phyloP scores from a whole-genome alignment of 805 yeast species.

The Candida khao-thaluensis region DNA sequence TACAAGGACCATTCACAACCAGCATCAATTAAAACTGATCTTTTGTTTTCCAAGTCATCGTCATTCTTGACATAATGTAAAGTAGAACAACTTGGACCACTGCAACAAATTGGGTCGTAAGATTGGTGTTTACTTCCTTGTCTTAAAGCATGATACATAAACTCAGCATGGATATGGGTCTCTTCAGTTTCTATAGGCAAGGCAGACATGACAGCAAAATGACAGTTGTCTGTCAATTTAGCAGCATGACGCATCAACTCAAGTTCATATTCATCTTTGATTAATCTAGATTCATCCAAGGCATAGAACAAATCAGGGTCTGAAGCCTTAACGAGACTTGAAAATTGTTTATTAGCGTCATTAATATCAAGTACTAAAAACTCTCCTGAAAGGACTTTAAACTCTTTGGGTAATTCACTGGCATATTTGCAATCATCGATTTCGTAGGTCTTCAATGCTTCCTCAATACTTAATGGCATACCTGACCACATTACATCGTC shows the following conservation, averaged over 20 bases:
- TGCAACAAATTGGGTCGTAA: slow-evolving; percentile 94
- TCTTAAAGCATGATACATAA: slow-evolving; percentile 86
- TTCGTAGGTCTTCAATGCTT: slow-evolving; percentile 66
- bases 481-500: slow-evolving; percentile 99
- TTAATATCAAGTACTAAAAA: slow-evolving; percentile 58
- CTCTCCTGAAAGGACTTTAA: slow-evolving; percentile 24
- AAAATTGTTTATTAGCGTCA: slow-evolving; percentile 38
- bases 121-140: slow-evolving; percentile 90
- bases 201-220: slow-evolving; percentile 89
- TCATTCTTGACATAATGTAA: slow-evolving; percentile 88
- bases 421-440: slow-evolving; percentile 78
- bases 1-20: slow-evolving; percentile 97
- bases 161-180: slow-evolving; percentile 93
- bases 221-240: slow-evolving; percentile 82
- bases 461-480: slow-evolving; percentile 64
- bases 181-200: slow-evolving; percentile 84
- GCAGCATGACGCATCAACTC: slow-evolving; percentile 77
- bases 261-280: slow-evolving; percentile 82
- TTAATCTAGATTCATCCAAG: slow-evolving; percentile 80
- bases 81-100: slow-evolving; percentile 89
- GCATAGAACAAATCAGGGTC: slow-evolving; percentile 59
- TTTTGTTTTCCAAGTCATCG: slow-evolving; percentile 57
- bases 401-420: slow-evolving; percentile 42
- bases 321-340: slow-evolving; percentile 38
- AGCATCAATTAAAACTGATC: slow-evolving; percentile 83